Conservation (phyloP, 805 yeast species). For the Ogataea angusta region DNA sequence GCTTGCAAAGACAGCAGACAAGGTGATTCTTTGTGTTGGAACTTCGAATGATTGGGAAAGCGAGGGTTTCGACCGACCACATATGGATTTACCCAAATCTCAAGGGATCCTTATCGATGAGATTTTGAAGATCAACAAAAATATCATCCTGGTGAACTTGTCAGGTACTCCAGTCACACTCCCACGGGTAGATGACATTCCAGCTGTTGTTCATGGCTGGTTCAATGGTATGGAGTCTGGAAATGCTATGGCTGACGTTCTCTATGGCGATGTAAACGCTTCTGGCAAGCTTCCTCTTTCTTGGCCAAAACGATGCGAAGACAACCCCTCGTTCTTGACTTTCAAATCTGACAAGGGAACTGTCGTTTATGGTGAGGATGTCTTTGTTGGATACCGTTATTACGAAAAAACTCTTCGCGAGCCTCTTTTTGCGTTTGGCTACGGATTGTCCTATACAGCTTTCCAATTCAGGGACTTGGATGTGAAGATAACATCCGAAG, state of each 20-base stretch:
- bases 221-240: slow-evolving; percentile 59
- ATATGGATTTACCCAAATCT: slow-evolving; percentile 49
- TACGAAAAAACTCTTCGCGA: slow-evolving; percentile 50
- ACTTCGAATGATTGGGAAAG: slow-evolving; percentile 54
- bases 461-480: slow-evolving; percentile 41
- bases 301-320: slow-evolving; percentile 49
- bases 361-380: slow-evolving; percentile 62
- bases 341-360: slow-evolving; percentile 50
- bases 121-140: slow-evolving; percentile 45
- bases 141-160: slow-evolving; percentile 53
- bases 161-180: slow-evolving; percentile 60
- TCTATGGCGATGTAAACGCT: slow-evolving; percentile 60
- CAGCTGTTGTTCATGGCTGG: slow-evolving; percentile 50
- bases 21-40: slow-evolving; percentile 51
- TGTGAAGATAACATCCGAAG: slow-evolving; percentile 28
- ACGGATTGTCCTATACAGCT: slow-evolving; percentile 57
- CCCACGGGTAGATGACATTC: slow-evolving; percentile 47
- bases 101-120: slow-evolving; percentile 44
- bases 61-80: slow-evolving; percentile 54
- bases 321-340: slow-evolving; percentile 56
- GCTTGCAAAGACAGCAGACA: slow-evolving; percentile 49
- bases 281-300: slow-evolving; percentile 56
- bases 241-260: slow-evolving; percentile 55
- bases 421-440: slow-evolving; percentile 59
- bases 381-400: slow-evolving; percentile 60